A percentile compares a stretch with the other conserved stretches of the same genome.
Conservation (phyloP, 305 asterid genomes). For the Fraxinus platypoda region DNA sequence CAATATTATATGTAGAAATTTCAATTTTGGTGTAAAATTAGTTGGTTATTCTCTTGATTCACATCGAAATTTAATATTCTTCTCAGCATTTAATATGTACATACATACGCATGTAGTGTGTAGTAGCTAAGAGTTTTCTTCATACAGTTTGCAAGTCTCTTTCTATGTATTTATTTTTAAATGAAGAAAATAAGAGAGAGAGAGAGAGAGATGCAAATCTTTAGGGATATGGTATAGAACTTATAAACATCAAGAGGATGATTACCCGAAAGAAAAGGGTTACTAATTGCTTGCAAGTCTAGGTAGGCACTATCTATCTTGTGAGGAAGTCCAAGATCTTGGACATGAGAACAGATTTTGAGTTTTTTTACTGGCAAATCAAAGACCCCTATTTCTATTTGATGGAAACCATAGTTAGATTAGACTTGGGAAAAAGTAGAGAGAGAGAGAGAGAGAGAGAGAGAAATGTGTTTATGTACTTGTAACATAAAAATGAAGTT, state of each 20-base stretch:
- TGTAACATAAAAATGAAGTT: too few relatives aligned
- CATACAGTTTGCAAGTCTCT: constrained; percentile 44
- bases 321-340: constrained; percentile 42
- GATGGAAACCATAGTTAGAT: constrained; percentile 19
- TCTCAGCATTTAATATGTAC: too few relatives aligned
- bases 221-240: constrained; percentile 46
- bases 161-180: constrained; percentile 40
- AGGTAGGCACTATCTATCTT: background rate
- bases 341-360: constrained; percentile 32
- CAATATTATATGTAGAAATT: constrained; percentile 23
- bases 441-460: background rate
- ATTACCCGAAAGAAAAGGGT: constrained; percentile 50
- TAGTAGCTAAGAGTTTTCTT: constrained; percentile 35
- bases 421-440: constrained; percentile 23
- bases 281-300: constrained; percentile 5
- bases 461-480: too few relatives aligned
- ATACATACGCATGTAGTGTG: constrained; percentile 1
- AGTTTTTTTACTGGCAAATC: constrained; percentile 42
- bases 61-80: background rate
- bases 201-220: constrained; percentile 37
- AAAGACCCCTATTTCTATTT: constrained; percentile 22
- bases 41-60: constrained; percentile 26
- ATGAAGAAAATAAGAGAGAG: constrained; percentile 23
- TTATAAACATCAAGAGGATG: constrained; percentile 33
- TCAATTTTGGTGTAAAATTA: constrained; percentile 26